Evolutionary conservation across 257 asterid genomes (phyloP).

Genomic region (Cordia subcordata): DNA sequence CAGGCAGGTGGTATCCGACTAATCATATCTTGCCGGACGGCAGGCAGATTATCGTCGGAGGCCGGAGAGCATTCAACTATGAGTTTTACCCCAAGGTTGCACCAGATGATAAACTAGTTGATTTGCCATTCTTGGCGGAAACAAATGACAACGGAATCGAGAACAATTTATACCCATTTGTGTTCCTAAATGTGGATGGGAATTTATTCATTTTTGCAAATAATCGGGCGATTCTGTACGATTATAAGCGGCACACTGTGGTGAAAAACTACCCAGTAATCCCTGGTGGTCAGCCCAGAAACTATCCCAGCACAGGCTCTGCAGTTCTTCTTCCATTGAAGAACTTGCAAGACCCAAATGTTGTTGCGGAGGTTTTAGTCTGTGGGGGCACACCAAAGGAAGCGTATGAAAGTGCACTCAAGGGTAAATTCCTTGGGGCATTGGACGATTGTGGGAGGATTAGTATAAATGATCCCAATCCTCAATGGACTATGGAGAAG

Average conservation of each 20-base stretch:
- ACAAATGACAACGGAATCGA: constrained; percentile 9
- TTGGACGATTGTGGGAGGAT: constrained; percentile 20
- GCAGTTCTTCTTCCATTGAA: constrained; percentile 55
- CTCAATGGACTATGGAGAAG: constrained; percentile 19
- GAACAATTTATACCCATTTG: constrained; percentile 31
- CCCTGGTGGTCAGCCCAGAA: constrained; percentile 49
- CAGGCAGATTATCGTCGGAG: constrained; percentile 14
- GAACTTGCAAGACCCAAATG: constrained; percentile 5
- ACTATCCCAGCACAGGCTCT: constrained; percentile 56
- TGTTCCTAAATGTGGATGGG: constrained; percentile 42
- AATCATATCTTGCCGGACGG: constrained; percentile 11
- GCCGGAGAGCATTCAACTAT: constrained; percentile 7
- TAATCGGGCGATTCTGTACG: constrained; percentile 36
- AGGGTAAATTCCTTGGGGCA: constrained; percentile 12
- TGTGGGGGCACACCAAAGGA: constrained; percentile 40
- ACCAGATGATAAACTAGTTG: neutral
- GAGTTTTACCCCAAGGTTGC: constrained; percentile 12
- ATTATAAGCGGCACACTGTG: constrained; percentile 19
- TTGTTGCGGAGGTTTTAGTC: constrained; percentile 22
- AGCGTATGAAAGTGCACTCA: constrained; percentile 10
- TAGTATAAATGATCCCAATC: constrained; percentile 18
- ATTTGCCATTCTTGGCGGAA: constrained; percentile 9
- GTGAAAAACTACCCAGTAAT: constrained; percentile 33
- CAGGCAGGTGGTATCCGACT: constrained; percentile 18
- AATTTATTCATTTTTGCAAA: constrained; percentile 50